Base-by-base conservation (phyloP, 352 stramenopile species). In the Phytophthora multivora region DNA sequence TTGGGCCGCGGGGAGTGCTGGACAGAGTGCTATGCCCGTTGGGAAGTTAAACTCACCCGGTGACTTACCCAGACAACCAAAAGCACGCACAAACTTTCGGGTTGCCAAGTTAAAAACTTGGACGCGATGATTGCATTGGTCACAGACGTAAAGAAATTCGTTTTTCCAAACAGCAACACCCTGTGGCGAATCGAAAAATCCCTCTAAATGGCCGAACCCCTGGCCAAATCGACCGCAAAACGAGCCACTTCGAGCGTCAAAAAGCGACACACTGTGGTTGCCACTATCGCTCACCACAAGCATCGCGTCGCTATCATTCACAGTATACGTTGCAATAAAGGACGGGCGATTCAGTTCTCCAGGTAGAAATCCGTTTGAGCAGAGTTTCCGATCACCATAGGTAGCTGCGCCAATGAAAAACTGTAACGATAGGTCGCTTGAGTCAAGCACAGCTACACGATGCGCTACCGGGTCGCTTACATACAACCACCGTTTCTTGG, bases 111-210 rank as follows among this genome's bases (percentile, higher is more conserved):
- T 71, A 25, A 88, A 90, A 1, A 86, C 50, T 62, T 89, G 79
- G 6, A 92, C 38, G 21, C 80, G 80, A 51, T 92, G 83, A 47
- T 93, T 93, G 36, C 68, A 69, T 26, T 93, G 79, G 52, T 93
- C 83, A 28, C 64, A 80, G 4, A 90, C 68, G 31, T 73, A 91
- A 11, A 91, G 52, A 42, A 66, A 56, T 12, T 46, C 58, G 18
- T 85, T 65, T 2, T 79, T 63, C 18, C 60, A 73, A 19, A 91
- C 70, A 3, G 73, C 66, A 21, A 90, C 25, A 0, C 81, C 80
- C 49, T 88, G 73, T 7, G 81, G 81, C 1, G 81, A 86, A 46
- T 93, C 63, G 0, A 91, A 61, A 26, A 69, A 84, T 0, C 73
- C 66, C 1, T 77, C 72, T 3, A 63, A 36, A 54, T 89, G 81